Evolutionary conservation across 305 asterid genomes (phyloP).

Genomic region (Ilex paraguariensis): DNA sequence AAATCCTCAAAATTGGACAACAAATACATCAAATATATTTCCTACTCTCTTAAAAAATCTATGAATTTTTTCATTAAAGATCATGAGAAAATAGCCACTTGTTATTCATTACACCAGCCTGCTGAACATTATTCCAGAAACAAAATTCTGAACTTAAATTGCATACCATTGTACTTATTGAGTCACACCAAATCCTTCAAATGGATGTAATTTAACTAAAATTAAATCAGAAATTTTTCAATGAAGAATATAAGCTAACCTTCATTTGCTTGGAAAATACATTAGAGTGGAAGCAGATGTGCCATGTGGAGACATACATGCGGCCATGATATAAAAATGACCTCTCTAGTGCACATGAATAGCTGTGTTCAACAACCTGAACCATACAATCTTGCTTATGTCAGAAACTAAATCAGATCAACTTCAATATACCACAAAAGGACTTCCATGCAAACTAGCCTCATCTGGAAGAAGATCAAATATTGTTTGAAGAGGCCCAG

Average conservation of each 20-base stretch:
- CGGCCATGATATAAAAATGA: slow-evolving; percentile 95
- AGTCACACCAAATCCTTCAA: background rate
- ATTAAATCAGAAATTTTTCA: background rate
- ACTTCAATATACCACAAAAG: background rate
- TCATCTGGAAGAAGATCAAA: slow-evolving; percentile 88
- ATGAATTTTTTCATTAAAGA: too few relatives aligned
- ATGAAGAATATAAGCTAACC: slow-evolving; percentile 30
- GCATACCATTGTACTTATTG: background rate
- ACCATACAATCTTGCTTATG: slow-evolving; percentile 17
- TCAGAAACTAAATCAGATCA: slow-evolving; percentile 10
- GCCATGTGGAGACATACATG: slow-evolving; percentile 81
- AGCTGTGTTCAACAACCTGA: slow-evolving; percentile 89
- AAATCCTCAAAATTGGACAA: too few relatives aligned
- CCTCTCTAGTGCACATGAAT: slow-evolving; percentile 96
- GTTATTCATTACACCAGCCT: too few relatives aligned
- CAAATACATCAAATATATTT: too few relatives aligned
- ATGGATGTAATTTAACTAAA: background rate
- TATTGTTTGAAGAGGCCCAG: slow-evolving; percentile 83
- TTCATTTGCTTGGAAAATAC: slow-evolving; percentile 94
- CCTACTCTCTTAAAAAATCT: too few relatives aligned
- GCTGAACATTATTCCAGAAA: too few relatives aligned
- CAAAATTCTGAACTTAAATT: too few relatives aligned
- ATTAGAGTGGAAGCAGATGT: slow-evolving; percentile 93
- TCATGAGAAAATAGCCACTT: too few relatives aligned
- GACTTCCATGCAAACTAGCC: slow-evolving; percentile 33